Evolutionary conservation across 2,329 filamentous ascomycete genomes (phyloP).

Genomic region (Seiridium unicorne): DNA sequence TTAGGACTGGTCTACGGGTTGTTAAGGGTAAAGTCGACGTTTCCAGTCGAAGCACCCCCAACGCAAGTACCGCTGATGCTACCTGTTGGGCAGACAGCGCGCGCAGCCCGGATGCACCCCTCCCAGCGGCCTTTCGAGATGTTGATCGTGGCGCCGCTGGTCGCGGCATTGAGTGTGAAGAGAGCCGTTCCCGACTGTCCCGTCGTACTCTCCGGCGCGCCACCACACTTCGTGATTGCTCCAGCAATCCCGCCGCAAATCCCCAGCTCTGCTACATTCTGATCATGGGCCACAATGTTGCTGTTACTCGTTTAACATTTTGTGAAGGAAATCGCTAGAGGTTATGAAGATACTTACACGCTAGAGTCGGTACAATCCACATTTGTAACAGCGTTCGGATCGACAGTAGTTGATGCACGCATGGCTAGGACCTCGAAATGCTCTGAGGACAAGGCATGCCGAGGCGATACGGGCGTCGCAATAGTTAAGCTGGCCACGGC

Average conservation of each 20-base stretch:
- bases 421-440: constrained; percentile 44
- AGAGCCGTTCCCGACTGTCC: constrained; percentile 45
- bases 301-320: constrained; percentile 17
- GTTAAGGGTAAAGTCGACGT: constrained; percentile 41
- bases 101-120: constrained; percentile 51
- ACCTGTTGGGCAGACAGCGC: constrained; percentile 48
- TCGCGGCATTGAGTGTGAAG: constrained; percentile 43
- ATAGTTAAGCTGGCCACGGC: constrained; percentile 27
- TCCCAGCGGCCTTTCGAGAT: constrained; percentile 53
- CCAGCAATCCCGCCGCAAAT: constrained; percentile 54
- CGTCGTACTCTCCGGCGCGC: constrained; percentile 39
- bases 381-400: constrained; percentile 38
- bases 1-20: constrained; percentile 16
- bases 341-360: constrained; percentile 29
- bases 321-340: background rate
- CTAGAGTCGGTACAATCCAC: constrained; percentile 39
- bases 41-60: constrained; percentile 44
- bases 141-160: constrained; percentile 46
- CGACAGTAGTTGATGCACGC: constrained; percentile 35
- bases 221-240: constrained; percentile 42
- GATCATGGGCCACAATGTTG: constrained; percentile 47
- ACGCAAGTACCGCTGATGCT: constrained; percentile 45
- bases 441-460: constrained; percentile 36
- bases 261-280: constrained; percentile 43
- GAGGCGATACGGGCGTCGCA: constrained; percentile 33